Evolutionary conservation across 805 yeast genomes (phyloP).

Genomic region (Nakazawaea pomicola): DNA sequence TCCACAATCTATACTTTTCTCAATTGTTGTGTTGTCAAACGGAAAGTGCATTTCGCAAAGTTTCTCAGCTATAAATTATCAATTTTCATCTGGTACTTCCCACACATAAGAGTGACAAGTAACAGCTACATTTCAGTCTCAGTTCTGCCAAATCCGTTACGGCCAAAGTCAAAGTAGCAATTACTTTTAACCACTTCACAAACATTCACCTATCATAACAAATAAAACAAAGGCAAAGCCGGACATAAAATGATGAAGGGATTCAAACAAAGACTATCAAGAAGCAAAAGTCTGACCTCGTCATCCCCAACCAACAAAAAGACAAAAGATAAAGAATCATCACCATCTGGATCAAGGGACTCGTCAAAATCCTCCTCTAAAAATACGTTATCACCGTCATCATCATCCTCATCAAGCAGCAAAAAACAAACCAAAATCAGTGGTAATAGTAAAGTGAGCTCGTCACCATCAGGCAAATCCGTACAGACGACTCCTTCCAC

Average conservation of each 20-base stretch:
- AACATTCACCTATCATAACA: too few relatives aligned
- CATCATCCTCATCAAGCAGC: neutral
- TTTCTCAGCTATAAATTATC: too few relatives aligned
- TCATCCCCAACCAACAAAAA: too few relatives aligned
- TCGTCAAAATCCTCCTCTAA: slow-evolving; percentile 27
- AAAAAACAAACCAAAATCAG: slow-evolving; percentile 16
- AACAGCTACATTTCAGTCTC: too few relatives aligned
- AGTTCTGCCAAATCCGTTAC: too few relatives aligned
- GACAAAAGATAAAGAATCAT: slow-evolving; percentile 1
- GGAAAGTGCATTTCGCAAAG: too few relatives aligned
- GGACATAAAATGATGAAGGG: slow-evolving; percentile 65
- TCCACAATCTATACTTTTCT: too few relatives aligned
- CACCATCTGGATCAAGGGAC: slow-evolving; percentile 17
- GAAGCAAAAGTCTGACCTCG: slow-evolving; percentile 33
- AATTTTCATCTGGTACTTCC: too few relatives aligned
- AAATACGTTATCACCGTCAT: slow-evolving; percentile 20
- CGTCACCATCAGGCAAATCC: neutral
- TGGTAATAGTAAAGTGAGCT: neutral
- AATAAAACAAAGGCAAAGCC: neutral
- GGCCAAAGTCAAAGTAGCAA: too few relatives aligned
- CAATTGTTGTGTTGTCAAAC: too few relatives aligned
- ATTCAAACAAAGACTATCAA: slow-evolving; percentile 52
- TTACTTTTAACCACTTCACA: too few relatives aligned
- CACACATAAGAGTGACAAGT: too few relatives aligned
- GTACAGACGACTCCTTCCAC: neutral